Base-by-base conservation (phyloP, 179 eudicot genomes). In the Pouteria campechiana region DNA sequence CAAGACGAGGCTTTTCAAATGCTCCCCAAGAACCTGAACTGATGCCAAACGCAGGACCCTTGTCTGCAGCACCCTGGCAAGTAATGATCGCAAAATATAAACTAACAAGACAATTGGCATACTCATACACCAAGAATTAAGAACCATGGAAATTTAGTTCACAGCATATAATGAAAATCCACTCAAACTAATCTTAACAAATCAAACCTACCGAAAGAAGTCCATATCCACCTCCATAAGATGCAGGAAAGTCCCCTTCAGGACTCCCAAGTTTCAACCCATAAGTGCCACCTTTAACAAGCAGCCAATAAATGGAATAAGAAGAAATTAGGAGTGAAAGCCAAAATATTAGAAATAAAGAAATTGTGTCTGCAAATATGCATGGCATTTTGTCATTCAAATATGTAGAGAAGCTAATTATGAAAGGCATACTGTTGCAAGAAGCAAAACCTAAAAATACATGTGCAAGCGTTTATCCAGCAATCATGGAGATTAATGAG, bases 21-120 rank as follows among this genome's bases (percentile, higher is more conserved):
- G 78, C 94, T 60, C 79, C 73, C 95, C 90, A 73, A 13, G 94
- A 59, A 62, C 78, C 63, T 61, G 98, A 78, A 64, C 83, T 72
- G 24, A 82, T 46, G 49, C 87, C 94, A 79, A 79, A 81, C 33
- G 63, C 37, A 46, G 83, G 69, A 47, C 76, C 87, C 66, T 79
- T 81, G 67, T 81, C 90, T 43, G 79, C 63, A 57, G 75, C 70
- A 76, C 78, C 90, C 94, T 86, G 74, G 53, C 25, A 63, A 60
- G 55, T 11, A 47, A 39, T 34, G 27, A n/a, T n/a, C n/a, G n/a
- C n/a, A n/a, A n/a, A n/a, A n/a, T n/a, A n/a, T n/a, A n/a, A n/a
- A n/a, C n/a, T 5, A 37, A 55, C 35, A 32, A 24, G 42, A 41
- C 23, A 12, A 16, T 7, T 46, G 3, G 31, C 7, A 46, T 30